Base-by-base conservation (phyloP, 1,284 basidiomycete genomes). In the Peniophora sp. region DNA sequence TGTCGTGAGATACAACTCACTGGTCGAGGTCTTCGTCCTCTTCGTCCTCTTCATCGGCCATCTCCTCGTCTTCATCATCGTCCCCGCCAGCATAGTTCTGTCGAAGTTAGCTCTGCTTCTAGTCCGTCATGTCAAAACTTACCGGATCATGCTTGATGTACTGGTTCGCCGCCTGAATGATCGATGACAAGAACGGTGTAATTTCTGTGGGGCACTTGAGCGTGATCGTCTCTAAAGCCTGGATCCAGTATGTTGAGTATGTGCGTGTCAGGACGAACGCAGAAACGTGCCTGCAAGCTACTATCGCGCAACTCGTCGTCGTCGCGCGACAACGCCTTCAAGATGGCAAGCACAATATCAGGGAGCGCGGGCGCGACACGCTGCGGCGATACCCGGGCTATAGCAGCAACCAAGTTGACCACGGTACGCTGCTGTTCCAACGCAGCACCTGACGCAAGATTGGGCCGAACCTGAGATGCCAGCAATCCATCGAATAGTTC, bases 91-190 rank as follows among this genome's bases (percentile, higher is more conserved):
- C 90, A 60, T 96, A 97, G 61, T 97, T 98, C 87, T 92, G 52
- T 3, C 27, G n/a, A 8, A 41, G 8, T 47, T 8, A 36, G 9
- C 47, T 23, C 10, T 2, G 24, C 34, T 37, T 46, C 17, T 23
- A 43, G 3, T 2, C 14, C 24, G 41, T 27, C 24, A 5, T 15
- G 50, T 24, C 35, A 41, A 6, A 3, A 73, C 88, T 59, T 62
- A 93, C 90, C 1, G 97, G 96, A 64, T 99, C 96, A 65, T 94
- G 88, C 66, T 92, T 95, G 71, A 98, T 88, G 56, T 85, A 85
- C 55, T 84, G 78, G 34, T 78, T 78, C 2, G 85, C 89, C 12
- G 78, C 71, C 51, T 86, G 79, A 14, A 90, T 76, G 55, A 94
- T 85, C 8, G 76, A 66, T 36, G 69, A 68, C 41, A 97, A 68